Conservation (phyloP, 75 land plant genomes). For the Gnetum montanum region DNA sequence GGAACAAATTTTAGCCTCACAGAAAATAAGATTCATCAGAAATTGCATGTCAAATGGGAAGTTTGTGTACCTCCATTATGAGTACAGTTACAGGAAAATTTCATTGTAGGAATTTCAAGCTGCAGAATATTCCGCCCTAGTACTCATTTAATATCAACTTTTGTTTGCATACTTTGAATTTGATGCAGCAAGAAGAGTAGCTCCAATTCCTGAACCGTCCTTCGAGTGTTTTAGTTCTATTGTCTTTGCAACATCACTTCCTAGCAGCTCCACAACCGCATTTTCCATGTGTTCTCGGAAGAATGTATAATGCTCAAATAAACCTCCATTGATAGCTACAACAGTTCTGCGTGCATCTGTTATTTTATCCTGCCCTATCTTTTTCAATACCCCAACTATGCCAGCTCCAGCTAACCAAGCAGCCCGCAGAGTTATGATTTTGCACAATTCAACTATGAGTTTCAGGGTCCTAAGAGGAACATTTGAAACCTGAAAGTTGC, state of each 20-base stretch:
- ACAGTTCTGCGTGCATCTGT: constrained; percentile 41
- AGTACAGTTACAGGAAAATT: no score
- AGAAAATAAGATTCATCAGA: no score
- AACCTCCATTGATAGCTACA: constrained; percentile 80
- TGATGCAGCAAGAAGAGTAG: constrained; percentile 77
- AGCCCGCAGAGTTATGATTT: constrained; percentile 55
- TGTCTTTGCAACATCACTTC: constrained; percentile 38
- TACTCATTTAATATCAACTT: no score
- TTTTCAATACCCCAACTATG: constrained; percentile 67
- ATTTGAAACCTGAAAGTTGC: constrained; percentile 19
- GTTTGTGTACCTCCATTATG: no score
- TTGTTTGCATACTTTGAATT: constrained; percentile 40
- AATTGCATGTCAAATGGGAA: no score
- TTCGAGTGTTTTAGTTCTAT: constrained; percentile 56
- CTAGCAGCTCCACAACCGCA: constrained; percentile 61
- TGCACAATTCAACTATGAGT: constrained; percentile 48
- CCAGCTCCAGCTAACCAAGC: constrained; percentile 78
- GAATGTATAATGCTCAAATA: constrained; percentile 72
- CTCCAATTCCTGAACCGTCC: constrained; percentile 86
- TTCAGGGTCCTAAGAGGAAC: constrained; percentile 34
- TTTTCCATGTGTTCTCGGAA: constrained; percentile 49
- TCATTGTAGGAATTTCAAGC: no score
- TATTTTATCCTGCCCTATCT: constrained; percentile 55
- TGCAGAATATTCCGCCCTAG: no score
- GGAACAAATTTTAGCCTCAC: no score